Percentiles rank a stretch among this genome's conserved stretches.
phyloP scores from a whole-genome alignment of 345 rosid species.

The Populus ilicifolia region DNA sequence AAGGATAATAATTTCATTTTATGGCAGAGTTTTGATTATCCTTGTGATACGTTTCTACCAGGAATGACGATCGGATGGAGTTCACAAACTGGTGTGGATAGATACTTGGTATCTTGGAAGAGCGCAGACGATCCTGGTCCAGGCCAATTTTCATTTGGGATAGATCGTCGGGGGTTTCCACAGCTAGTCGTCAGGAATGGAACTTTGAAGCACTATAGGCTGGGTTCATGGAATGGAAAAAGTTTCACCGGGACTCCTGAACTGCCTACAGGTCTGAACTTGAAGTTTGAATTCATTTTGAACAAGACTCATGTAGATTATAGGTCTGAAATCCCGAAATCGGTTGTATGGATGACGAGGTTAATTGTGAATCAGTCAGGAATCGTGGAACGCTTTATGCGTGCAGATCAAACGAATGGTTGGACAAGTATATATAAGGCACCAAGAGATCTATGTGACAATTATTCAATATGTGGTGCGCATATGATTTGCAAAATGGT shows the following conservation, averaged over 20 bases:
- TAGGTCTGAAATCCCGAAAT: background rate
- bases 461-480: conserved; percentile 15
- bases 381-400: background rate
- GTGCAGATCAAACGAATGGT: background rate
- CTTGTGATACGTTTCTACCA: conserved; percentile 14
- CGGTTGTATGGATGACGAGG: background rate
- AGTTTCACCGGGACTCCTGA: conserved; percentile 16
- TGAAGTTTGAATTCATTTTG: background rate
- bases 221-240: conserved; percentile 30
- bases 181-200: conserved; percentile 17
- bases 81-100: conserved; percentile 3
- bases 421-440: background rate
- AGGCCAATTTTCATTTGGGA: conserved; percentile 9
- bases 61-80: conserved; percentile 17
- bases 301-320: conserved; percentile 12
- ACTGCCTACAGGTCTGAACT: background rate
- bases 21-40: conserved; percentile 30
- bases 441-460: conserved; percentile 19
- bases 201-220: background rate
- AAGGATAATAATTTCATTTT: background rate
- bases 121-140: conserved; percentile 13
- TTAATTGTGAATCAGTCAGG: conserved; percentile 15
- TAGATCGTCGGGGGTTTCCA: conserved; percentile 25
- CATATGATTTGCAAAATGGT: conserved; percentile 6
- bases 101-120: conserved; percentile 19